Evolutionary conservation across 805 yeast species (phyloP), one percentile per base, ranked within the genome.

Genomic region (Sugiyamaella floridensis): DNA sequence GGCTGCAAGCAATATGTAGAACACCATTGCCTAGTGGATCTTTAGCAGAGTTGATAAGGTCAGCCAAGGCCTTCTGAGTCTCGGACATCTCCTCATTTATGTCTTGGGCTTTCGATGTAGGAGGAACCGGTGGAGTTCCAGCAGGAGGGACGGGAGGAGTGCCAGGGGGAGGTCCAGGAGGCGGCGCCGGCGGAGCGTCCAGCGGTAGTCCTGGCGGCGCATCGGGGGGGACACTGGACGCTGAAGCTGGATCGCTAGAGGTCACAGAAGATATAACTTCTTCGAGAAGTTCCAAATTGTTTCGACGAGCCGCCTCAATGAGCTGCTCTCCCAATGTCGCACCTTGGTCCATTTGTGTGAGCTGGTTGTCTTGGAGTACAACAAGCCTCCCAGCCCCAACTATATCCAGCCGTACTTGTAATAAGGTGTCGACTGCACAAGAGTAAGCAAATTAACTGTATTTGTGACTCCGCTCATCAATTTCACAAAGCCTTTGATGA

Each of bases 251-350:
- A 11, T 10, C n/a, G 37, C n/a, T 4, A 11, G 37, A 10, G 4
- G 37, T 11, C n/a, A 11, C n/a, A 32, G 9, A 5, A 32, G 41
- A 12, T 32, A 84, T 69, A 49, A 89, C 76, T 16, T 78, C 71
- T 32, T 77, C 73, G 45, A 89, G 70, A 48, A 92, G 76, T 56
- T 88, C 95, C 2, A 81, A 77, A 67, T 92, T 93, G 74, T 92
- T 86, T 68, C 97, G 76, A 65, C 98, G 82, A 8, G 95, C 83
- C 2, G 92, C 83, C 60, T 92, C 97, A 43, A 93, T 73, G 46
- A 92, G 69, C 71, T 88, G 96, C 67, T 92, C 92, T 18, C 77
- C 70, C 53, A 76, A 76, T 7, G 86, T 75, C 5, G 97, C 97
- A 43, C 97, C 96, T 57, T 79, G 37, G 9, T 32, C 37, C 37